Evolutionary conservation across 257 asterid genomes (phyloP).

Genomic region (Parsonsia alboflavescens): DNA sequence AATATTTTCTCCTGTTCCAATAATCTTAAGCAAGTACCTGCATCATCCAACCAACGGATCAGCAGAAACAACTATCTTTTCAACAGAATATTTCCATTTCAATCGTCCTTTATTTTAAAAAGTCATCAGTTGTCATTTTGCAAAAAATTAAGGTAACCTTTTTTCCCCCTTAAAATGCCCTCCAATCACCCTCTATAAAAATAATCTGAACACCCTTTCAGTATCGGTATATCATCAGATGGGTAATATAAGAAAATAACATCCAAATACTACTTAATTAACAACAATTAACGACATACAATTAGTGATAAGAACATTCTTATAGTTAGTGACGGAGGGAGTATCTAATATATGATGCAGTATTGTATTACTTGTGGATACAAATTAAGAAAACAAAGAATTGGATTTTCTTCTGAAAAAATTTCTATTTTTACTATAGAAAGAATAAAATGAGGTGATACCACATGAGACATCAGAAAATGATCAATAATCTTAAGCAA

Average conservation of each 20-base stretch:
- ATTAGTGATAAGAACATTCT: too few relatives aligned
- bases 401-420: background rate
- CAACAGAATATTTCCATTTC: background rate
- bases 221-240: too few relatives aligned
- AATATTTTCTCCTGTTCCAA: constrained; percentile 80
- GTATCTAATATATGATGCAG: background rate
- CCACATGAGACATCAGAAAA: background rate
- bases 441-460: background rate
- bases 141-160: too few relatives aligned
- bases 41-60: background rate
- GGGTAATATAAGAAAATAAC: too few relatives aligned
- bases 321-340: too few relatives aligned
- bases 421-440: background rate
- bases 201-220: too few relatives aligned
- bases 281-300: too few relatives aligned
- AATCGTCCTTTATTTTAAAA: background rate
- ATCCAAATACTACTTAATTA: too few relatives aligned
- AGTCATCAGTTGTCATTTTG: too few relatives aligned
- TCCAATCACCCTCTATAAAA: too few relatives aligned
- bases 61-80: background rate
- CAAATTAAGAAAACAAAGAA: background rate
- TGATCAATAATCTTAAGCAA: background rate
- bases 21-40: constrained; percentile 75
- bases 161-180: too few relatives aligned
- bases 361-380: background rate